Evolutionary conservation across 2,329 filamentous ascomycete genomes (phyloP).

Genomic region (Neofusicoccum laricinum): DNA sequence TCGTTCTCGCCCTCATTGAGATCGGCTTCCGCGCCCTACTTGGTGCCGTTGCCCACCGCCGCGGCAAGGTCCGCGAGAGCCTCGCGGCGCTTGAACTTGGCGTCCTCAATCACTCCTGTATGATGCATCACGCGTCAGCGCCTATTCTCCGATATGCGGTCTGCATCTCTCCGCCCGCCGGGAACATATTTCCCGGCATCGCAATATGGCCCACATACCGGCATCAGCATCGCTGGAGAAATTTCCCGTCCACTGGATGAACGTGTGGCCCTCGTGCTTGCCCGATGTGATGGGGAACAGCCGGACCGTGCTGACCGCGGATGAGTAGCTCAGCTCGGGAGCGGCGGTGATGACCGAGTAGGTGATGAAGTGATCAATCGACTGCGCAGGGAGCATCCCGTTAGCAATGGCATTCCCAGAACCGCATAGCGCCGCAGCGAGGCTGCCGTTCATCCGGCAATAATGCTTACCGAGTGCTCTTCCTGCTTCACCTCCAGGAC

Average conservation of each 20-base stretch:
- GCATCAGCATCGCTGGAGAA: constrained; percentile 70
- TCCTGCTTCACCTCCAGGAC: constrained; percentile 72
- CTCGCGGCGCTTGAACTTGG: constrained; percentile 73
- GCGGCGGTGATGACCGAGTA: constrained; percentile 68
- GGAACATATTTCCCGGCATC: not conserved
- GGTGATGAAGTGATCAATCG: constrained; percentile 72
- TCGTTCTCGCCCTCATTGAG: not conserved
- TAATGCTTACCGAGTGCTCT: constrained; percentile 62
- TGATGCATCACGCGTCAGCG: not conserved
- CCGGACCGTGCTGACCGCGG: constrained; percentile 65
- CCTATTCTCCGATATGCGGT: constrained; percentile 8
- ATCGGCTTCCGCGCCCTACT: not conserved
- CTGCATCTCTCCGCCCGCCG: too few species aligned
- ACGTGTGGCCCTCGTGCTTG: constrained; percentile 62
- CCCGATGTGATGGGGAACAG: constrained; percentile 66
- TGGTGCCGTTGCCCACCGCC: constrained; percentile 32
- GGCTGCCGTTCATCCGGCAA: not conserved
- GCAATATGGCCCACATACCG: constrained; percentile 45
- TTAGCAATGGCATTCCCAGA: constrained; percentile 4
- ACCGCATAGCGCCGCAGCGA: constrained; percentile 3
- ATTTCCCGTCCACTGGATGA: constrained; percentile 66
- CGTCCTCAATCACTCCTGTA: constrained; percentile 68
- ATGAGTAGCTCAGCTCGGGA: constrained; percentile 64
- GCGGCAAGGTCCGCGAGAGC: constrained; percentile 65
- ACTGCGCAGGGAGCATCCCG: constrained; percentile 37